Conservation (phyloP, 129 eudicot species). For the Chrysanthemum lavandulifolium region DNA sequence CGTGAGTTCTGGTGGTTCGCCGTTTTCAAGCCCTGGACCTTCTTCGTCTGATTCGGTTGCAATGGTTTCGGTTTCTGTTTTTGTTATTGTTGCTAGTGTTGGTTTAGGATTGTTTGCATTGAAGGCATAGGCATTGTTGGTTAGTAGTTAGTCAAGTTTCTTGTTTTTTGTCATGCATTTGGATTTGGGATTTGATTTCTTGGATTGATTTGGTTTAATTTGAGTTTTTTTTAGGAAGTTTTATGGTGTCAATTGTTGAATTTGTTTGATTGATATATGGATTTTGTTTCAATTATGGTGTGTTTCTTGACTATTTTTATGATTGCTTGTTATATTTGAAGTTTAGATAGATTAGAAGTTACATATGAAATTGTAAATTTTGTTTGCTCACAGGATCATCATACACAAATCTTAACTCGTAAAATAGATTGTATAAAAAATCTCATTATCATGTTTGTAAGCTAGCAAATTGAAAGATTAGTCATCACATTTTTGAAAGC, state of each 20-base stretch:
- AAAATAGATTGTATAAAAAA: no score
- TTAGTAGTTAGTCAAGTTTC: background rate
- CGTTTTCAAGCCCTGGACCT: slow-evolving; percentile 8
- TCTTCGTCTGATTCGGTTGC: slow-evolving; percentile 9
- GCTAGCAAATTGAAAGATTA: no score
- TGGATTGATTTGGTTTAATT: slow-evolving; percentile 26
- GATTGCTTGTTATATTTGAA: background rate
- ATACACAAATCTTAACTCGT: no score
- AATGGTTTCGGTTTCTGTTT: background rate
- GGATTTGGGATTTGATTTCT: slow-evolving; percentile 19
- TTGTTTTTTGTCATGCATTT: slow-evolving; percentile 11
- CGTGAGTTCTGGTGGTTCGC: slow-evolving; percentile 28
- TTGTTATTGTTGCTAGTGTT: slow-evolving; percentile 20
- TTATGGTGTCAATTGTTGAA: background rate
- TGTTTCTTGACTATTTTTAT: background rate
- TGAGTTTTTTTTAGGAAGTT: background rate
- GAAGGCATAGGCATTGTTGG: slow-evolving; percentile 13
- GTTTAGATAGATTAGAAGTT: no score
- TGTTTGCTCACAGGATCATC: no score
- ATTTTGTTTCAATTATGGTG: background rate
- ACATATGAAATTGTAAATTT: no score
- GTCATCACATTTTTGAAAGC: no score
- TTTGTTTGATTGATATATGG: background rate
- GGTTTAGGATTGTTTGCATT: slow-evolving; percentile 19
- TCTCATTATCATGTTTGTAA: no score